Conservation (phyloP, 495 filamentous ascomycete genomes). For the Evansstolkia leycettana region DNA sequence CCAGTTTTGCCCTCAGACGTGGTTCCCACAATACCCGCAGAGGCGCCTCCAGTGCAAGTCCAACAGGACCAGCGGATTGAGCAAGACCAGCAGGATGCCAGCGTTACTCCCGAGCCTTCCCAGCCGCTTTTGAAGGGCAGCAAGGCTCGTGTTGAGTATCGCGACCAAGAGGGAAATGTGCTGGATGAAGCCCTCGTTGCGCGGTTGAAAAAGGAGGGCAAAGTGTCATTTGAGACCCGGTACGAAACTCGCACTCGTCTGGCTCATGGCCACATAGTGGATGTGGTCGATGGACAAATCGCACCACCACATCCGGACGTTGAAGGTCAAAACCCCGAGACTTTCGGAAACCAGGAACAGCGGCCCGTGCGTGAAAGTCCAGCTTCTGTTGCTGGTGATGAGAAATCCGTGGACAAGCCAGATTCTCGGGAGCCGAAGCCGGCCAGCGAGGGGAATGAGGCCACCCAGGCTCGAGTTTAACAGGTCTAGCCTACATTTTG, state of each 20-base stretch:
- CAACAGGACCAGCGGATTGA: slow-evolving; percentile 9
- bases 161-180: slow-evolving; percentile 86
- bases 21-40: slow-evolving; percentile 15
- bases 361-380: slow-evolving; percentile 27
- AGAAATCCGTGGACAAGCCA: slow-evolving; percentile 45
- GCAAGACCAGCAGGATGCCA: slow-evolving; percentile 18
- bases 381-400: slow-evolving; percentile 44
- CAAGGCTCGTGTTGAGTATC: slow-evolving; percentile 85
- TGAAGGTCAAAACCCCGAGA: slow-evolving; percentile 59
- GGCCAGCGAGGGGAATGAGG: slow-evolving; percentile 65
- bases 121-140: slow-evolving; percentile 46
- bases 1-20: slow-evolving; percentile 12
- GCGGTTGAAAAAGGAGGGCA: slow-evolving; percentile 60
- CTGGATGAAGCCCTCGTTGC: slow-evolving; percentile 74
- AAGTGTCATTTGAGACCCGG: slow-evolving; percentile 86
- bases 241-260: slow-evolving; percentile 79
- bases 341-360: slow-evolving; percentile 28
- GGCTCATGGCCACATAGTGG: slow-evolving; percentile 25
- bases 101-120: slow-evolving; percentile 28
- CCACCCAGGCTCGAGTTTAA: slow-evolving; percentile 27
- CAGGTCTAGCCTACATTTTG: slow-evolving; percentile 5
- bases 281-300: slow-evolving; percentile 56
- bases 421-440: slow-evolving; percentile 52
- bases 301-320: slow-evolving; percentile 80
- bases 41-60: slow-evolving; percentile 6